phyloP scores from a whole-genome alignment of 2,329 filamentous ascomycete genomes.

The Davidsoniella eucalypti region DNA sequence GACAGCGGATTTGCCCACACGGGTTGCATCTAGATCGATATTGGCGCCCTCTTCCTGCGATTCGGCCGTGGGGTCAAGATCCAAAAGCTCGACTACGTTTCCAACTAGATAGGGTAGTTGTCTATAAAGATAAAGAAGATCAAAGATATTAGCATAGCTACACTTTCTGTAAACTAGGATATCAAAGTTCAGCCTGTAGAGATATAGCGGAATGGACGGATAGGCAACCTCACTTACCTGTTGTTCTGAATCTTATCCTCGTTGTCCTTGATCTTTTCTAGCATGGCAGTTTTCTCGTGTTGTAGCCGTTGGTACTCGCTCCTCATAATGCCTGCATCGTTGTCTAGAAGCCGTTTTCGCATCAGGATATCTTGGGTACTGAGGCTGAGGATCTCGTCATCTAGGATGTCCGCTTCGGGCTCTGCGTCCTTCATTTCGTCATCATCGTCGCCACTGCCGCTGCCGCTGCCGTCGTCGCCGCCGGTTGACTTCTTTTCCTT shows the following conservation, averaged over 20 bases:
- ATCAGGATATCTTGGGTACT: conserved; percentile 92
- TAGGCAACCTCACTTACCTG: conserved; percentile 39
- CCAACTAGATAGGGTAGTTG: conserved; percentile 97
- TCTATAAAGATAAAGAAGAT: conserved; percentile 28
- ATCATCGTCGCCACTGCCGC: conserved; percentile 50
- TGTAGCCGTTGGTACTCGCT: conserved; percentile 87
- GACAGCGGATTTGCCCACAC: conserved; percentile 93
- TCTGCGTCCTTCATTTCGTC: conserved; percentile 83
- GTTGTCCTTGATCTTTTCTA: conserved; percentile 98
- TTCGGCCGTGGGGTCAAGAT: conserved; percentile 90
- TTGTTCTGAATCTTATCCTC: conserved; percentile 99
- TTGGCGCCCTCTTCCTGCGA: conserved; percentile 96
- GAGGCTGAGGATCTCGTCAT: conserved; percentile 82
- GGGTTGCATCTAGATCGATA: conserved; percentile 90
- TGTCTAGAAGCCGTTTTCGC: conserved; percentile 80
- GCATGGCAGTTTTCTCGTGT: conserved; percentile 92
- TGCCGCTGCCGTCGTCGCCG: conserved; percentile 23
- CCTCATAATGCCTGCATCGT: conserved; percentile 97
- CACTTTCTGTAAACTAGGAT: not conserved
- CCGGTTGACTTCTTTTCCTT: conserved; percentile 16
- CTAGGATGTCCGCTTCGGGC: conserved; percentile 66
- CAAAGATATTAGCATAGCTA: not conserved
- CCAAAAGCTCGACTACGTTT: conserved; percentile 92
- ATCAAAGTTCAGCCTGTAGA: not conserved
- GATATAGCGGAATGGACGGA: not conserved